Evolutionary conservation across 169 alveolate species (phyloP).

Genomic region (Cryptosporidium parvum): DNA sequence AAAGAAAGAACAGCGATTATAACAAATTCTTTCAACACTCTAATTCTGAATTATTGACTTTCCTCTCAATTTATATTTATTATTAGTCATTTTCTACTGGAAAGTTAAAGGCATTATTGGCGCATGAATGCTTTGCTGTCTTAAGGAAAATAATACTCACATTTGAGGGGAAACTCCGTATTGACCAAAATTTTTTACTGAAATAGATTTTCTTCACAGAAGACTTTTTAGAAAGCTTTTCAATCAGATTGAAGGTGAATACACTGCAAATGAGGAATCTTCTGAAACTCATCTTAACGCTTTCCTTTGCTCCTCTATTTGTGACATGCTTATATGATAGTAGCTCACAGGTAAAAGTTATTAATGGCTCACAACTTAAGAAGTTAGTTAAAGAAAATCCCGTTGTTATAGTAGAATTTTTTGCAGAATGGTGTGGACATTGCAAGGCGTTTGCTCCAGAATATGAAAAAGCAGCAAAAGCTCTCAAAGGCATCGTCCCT

Average conservation of each 20-base stretch:
- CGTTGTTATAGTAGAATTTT: slow-evolving; percentile 92
- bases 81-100: slow-evolving; percentile 28
- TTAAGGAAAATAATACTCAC: neutral
- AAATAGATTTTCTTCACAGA: neutral
- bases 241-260: neutral
- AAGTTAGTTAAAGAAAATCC: slow-evolving; percentile 79
- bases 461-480: slow-evolving; percentile 84
- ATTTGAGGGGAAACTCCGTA: slow-evolving; percentile 23
- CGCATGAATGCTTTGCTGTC: slow-evolving; percentile 59
- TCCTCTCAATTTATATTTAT: neutral
- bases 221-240: neutral
- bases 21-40: neutral
- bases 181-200: neutral
- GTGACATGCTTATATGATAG: slow-evolving; percentile 45
- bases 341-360: slow-evolving; percentile 66
- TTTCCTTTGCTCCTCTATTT: slow-evolving; percentile 18
- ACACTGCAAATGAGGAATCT: neutral
- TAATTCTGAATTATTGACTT: neutral
- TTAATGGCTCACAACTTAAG: slow-evolving; percentile 81
- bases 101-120: slow-evolving; percentile 7
- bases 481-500: slow-evolving; percentile 82
- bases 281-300: neutral
- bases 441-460: slow-evolving; percentile 90
- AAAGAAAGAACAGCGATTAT: neutral
- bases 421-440: slow-evolving; percentile 97